A percentile compares a stretch with the other conserved stretches of the same genome.
Evolutionary conservation across 306 rosid genomes (phyloP).

Genomic region (Castanea sativa): DNA sequence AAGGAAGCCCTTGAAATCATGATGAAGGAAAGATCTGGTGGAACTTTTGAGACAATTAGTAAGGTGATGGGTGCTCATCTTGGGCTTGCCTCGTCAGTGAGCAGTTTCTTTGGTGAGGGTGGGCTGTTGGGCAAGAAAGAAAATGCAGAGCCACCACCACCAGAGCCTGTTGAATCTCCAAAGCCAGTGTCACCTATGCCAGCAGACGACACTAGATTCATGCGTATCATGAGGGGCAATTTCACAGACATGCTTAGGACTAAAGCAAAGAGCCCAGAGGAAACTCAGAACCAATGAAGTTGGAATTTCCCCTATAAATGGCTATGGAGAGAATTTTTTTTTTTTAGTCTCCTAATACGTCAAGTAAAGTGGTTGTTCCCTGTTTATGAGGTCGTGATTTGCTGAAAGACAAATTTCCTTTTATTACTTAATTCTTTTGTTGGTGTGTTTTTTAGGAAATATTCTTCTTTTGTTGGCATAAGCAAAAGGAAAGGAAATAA

Average conservation of each 20-base stretch:
- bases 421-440: not conserved
- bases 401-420: not conserved
- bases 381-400: slow-evolving; percentile 1
- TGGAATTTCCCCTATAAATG: not conserved
- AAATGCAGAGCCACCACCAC: slow-evolving; percentile 28
- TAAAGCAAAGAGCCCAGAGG: slow-evolving; percentile 68
- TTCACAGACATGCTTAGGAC: slow-evolving; percentile 88
- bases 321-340: not conserved
- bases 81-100: slow-evolving; percentile 80
- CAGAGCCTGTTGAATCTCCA: slow-evolving; percentile 53
- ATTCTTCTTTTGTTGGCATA: too few relatives aligned
- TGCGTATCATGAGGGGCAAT: slow-evolving; percentile 90
- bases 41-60: slow-evolving; percentile 78
- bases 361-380: slow-evolving; percentile 5
- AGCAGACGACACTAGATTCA: slow-evolving; percentile 79
- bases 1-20: slow-evolving; percentile 97
- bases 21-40: slow-evolving; percentile 93
- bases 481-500: too few relatives aligned
- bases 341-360: slow-evolving; percentile 11
- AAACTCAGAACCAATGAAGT: slow-evolving; percentile 45
- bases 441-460: not conserved
- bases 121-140: slow-evolving; percentile 90
- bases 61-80: slow-evolving; percentile 96
- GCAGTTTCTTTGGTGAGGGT: slow-evolving; percentile 80
- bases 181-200: slow-evolving; percentile 25